phyloP scores from a whole-genome alignment of 2,329 filamentous ascomycete species.

The Trichothecium roseum region DNA sequence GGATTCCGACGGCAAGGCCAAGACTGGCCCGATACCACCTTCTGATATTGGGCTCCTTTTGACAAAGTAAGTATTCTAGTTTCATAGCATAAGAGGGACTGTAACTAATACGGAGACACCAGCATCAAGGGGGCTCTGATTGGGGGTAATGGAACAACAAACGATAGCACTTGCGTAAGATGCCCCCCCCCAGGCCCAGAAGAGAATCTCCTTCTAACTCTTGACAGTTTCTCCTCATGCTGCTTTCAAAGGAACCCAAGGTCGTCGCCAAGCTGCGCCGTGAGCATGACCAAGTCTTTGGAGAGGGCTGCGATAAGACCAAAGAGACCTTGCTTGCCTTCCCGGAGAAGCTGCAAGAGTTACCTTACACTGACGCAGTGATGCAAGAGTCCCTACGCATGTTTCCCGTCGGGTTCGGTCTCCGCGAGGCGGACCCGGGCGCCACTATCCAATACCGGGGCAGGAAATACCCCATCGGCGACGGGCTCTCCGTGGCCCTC shows the following conservation, averaged over 20 bases:
- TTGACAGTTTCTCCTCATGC: conserved; percentile 7
- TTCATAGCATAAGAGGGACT: too few relatives aligned
- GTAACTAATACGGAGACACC: too few relatives aligned
- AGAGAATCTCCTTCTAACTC: too few relatives aligned
- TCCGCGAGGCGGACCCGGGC: conserved; percentile 20
- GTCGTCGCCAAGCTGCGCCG: conserved; percentile 12
- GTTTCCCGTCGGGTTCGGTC: conserved; percentile 33
- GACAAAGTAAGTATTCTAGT: conserved; percentile 9
- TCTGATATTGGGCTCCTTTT: conserved; percentile 8
- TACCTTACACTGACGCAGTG: conserved; percentile 42
- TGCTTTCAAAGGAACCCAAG: conserved; percentile 12
- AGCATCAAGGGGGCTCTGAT: conserved; percentile 15
- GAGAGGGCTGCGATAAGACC: conserved; percentile 14
- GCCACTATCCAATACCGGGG: conserved; percentile 27
- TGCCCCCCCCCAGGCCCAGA: neutral
- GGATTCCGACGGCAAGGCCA: neutral
- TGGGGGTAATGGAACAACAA: conserved; percentile 16
- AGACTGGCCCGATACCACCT: conserved; percentile 1
- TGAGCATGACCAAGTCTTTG: conserved; percentile 18
- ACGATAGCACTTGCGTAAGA: conserved; percentile 9
- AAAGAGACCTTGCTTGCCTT: conserved; percentile 24
- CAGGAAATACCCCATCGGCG: conserved; percentile 23
- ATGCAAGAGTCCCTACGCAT: conserved; percentile 44
- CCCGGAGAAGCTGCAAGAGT: conserved; percentile 33
- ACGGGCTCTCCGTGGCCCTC: conserved; percentile 12